Evolutionary conservation across 2,329 filamentous ascomycete species (phyloP).

Genomic region (Coleophoma eucalyptorum): DNA sequence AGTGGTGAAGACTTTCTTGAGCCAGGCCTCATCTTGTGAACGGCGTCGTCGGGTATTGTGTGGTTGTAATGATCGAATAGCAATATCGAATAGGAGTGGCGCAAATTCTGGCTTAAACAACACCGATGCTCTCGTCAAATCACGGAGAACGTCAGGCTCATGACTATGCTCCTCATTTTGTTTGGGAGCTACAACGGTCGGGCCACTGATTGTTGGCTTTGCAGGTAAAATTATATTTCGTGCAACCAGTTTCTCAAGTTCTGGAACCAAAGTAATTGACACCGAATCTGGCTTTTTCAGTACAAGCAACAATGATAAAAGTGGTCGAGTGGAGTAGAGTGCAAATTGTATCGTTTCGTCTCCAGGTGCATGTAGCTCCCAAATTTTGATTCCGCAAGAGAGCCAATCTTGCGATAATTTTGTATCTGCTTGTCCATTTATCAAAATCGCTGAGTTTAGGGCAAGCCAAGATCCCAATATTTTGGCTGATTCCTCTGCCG

Average conservation of each 20-base stretch:
- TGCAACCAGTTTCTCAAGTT: slow-evolving; percentile 27
- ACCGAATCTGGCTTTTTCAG: slow-evolving; percentile 2
- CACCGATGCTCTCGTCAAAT: slow-evolving; percentile 19
- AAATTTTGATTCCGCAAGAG: slow-evolving; percentile 24
- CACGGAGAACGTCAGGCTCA: slow-evolving; percentile 11
- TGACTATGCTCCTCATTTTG: too few species aligned
- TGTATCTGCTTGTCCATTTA: not conserved
- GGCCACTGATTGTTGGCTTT: slow-evolving; percentile 13
- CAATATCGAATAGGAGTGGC: slow-evolving; percentile 40
- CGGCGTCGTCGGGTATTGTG: slow-evolving; percentile 38
- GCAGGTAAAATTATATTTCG: slow-evolving; percentile 30
- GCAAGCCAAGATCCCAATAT: slow-evolving; percentile 26
- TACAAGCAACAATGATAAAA: slow-evolving; percentile 22
- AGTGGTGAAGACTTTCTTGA: slow-evolving; percentile 41
- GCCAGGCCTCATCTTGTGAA: slow-evolving; percentile 41
- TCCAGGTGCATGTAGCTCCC: slow-evolving; percentile 17
- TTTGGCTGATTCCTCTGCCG: slow-evolving; percentile 22
- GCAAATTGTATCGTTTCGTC: slow-evolving; percentile 21
- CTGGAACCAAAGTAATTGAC: slow-evolving; percentile 10
- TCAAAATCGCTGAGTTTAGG: slow-evolving; percentile 10
- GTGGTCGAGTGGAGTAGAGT: slow-evolving; percentile 25
- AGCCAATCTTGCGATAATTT: slow-evolving; percentile 14
- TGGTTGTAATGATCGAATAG: slow-evolving; percentile 37
- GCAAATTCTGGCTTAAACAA: slow-evolving; percentile 29
- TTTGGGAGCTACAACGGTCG: slow-evolving; percentile 6